Evolutionary conservation across 2,329 filamentous ascomycete genomes (phyloP).

Genomic region (Scedosporium aurantiacum): DNA sequence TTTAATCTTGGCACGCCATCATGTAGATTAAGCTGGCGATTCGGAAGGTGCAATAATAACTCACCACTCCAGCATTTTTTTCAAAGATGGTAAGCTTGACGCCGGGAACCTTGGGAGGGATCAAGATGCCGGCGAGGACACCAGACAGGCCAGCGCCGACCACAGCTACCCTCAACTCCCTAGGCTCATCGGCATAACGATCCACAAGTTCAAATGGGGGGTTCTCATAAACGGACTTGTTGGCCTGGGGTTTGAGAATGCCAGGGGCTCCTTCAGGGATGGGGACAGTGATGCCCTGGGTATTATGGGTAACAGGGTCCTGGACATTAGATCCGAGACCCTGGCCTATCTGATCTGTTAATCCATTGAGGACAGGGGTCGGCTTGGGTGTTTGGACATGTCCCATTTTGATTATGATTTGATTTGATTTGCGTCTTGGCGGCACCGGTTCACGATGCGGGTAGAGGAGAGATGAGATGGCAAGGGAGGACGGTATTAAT

Average conservation of each 20-base stretch:
- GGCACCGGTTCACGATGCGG: too few relatives aligned
- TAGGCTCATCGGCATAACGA: slow-evolving; percentile 23
- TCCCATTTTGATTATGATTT: not conserved
- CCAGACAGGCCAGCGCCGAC: slow-evolving; percentile 26
- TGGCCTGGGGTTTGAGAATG: not conserved
- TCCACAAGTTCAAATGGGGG: slow-evolving; percentile 12
- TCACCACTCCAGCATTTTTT: slow-evolving; percentile 56
- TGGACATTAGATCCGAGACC: not conserved
- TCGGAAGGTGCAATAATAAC: slow-evolving; percentile 13
- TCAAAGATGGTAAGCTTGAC: slow-evolving; percentile 56
- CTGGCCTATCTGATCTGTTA: not conserved
- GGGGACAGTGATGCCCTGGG: not conserved
- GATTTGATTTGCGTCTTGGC: not conserved
- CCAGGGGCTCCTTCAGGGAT: not conserved
- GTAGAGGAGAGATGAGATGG: not conserved
- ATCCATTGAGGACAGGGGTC: not conserved
- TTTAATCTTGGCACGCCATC: too few relatives aligned
- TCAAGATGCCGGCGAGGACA: slow-evolving; percentile 47
- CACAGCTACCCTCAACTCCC: slow-evolving; percentile 21
- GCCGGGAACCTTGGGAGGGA: slow-evolving; percentile 58
- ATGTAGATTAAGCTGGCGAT: not conserved
- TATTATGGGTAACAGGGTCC: not conserved
- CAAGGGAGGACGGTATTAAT: not conserved
- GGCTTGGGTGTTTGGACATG: not conserved
- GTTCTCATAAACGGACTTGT: not conserved